Evolutionary conservation across 208 protist genomes (phyloP), one percentile per base, ranked within the genome.

Genomic region (Angomonas deanei): DNA sequence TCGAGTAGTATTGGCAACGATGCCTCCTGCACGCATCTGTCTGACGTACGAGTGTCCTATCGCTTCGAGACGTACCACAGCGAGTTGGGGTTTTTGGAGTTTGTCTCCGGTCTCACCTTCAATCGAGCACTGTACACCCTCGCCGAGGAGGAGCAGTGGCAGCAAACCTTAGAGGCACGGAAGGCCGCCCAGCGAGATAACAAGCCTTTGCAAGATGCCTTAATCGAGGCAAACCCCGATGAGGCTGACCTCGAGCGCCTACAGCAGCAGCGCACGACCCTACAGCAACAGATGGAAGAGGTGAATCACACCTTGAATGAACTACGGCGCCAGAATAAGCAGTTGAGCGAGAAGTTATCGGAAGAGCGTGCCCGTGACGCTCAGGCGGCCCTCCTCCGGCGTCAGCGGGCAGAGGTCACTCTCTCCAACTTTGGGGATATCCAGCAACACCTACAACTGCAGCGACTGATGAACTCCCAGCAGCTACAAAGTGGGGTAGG

Each of bases 61-160:
- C 90, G 93, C 50, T 97, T 86, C 66, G 93, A 97, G 39, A 82
- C 87, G 10, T 96, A 94, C 57, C 90, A 97, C 76, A 86, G 66
- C 3, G 93, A 97, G 68, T 63, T 96, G 11, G 75, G 82, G n/a
- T 77, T 83, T 19, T 65, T 96, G 27, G 86, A 96, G 71, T 88
- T 90, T 61, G 78, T 92, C 57, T 79, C 77, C 4, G 82, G 84
- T n/a, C 74, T 82, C n/a, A 64, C 74, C n/a, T 88, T 96, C 26
- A 79, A 74, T 42, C 81, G 77, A 55, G 82, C 89, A 19, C 27
- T 93, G 56, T 72, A 90, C 39, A 92, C 89, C 15, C 73, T 89
- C 1, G 61, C 31, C 28, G 67, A 93, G 69, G 84, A 91, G 71
- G 80, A 80, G 50, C 54, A 60, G 26, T 26, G 55, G 53, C 17